A percentile compares a stretch with the other conserved stretches of the same genome.
These are phyloP conservation scores for Bryoerythrophyllum caledonicum DNA, from an alignment of 225 moss, liverwort and hornwort genomes.

Conservation along the genomic window DNA sequence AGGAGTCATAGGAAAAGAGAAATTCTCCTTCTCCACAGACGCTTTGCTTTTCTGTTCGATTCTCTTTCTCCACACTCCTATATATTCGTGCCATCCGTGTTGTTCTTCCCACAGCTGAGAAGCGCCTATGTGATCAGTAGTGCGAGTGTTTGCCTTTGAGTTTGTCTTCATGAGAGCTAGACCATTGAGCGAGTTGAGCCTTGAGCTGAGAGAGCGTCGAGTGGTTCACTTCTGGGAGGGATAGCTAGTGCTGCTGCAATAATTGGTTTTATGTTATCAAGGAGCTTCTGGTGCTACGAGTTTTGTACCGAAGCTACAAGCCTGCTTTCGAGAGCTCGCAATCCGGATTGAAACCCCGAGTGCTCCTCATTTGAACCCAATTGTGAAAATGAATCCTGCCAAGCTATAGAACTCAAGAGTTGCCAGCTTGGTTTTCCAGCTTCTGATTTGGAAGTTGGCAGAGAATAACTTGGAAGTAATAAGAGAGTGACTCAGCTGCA, in stretches of 20 bases:
- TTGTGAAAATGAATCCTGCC: neutral
- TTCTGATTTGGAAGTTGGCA: neutral
- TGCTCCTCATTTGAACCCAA: neutral
- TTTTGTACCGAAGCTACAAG: neutral
- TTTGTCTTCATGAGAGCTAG: neutral
- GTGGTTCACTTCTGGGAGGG: neutral
- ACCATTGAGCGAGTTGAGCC: neutral
- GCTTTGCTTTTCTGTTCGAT: neutral
- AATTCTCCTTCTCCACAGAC: neutral
- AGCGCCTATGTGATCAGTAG: neutral
- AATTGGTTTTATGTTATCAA: slow-evolving; percentile 13
- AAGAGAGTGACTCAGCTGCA: neutral
- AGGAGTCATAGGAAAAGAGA: neutral
- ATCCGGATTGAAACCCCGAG: slow-evolving; percentile 21
- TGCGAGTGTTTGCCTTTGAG: neutral
- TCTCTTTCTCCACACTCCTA: neutral
- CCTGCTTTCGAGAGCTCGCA: slow-evolving; percentile 14
- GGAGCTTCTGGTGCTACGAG: slow-evolving; percentile 16
- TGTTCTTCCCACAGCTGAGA: neutral
- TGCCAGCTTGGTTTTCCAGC: neutral
- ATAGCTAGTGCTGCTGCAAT: neutral
- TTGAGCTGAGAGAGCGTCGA: neutral
- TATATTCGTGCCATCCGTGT: neutral
- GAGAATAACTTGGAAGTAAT: neutral
- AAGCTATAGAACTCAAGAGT: slow-evolving; percentile 1